A percentile compares a stretch with the other conserved stretches of the same genome.
Conservation (phyloP, 2,329 filamentous ascomycete genomes). For the Stachybotrys echinatus region DNA sequence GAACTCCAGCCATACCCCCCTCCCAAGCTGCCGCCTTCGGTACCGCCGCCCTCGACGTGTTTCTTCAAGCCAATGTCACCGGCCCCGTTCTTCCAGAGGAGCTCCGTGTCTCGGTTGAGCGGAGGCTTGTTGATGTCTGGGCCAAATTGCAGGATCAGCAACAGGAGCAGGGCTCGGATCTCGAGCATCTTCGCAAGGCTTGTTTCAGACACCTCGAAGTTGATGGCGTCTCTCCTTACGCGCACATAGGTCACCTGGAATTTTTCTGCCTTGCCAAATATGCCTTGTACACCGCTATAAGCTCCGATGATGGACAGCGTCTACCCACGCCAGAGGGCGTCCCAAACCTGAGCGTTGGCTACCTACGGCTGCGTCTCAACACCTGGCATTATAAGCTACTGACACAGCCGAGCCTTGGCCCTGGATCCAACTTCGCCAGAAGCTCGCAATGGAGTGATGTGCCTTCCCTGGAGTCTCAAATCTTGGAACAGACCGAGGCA, state of each 20-base stretch:
- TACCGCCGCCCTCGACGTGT: slow-evolving; percentile 57
- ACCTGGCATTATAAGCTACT: slow-evolving; percentile 63
- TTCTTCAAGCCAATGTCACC: slow-evolving; percentile 83
- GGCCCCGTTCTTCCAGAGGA: slow-evolving; percentile 63
- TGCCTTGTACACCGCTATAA: slow-evolving; percentile 7
- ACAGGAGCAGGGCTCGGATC: slow-evolving; percentile 3
- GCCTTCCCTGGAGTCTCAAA: slow-evolving; percentile 46
- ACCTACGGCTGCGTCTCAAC: slow-evolving; percentile 65
- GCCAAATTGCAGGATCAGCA: slow-evolving; percentile 3
- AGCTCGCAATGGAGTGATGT: slow-evolving; percentile 55
- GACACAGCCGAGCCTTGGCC: slow-evolving; percentile 49
- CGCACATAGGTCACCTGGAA: slow-evolving; percentile 76
- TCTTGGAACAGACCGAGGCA: slow-evolving; percentile 36
- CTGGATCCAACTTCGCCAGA: slow-evolving; percentile 50
- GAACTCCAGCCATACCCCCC: slow-evolving; percentile 1
- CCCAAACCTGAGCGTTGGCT: slow-evolving; percentile 43
- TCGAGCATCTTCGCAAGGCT: slow-evolving; percentile 42
- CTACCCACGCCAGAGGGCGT: slow-evolving; percentile 23
- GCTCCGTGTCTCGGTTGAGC: slow-evolving; percentile 20
- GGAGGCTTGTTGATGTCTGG: slow-evolving; percentile 35
- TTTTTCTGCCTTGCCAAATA: slow-evolving; percentile 69
- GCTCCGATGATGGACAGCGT: slow-evolving; percentile 17
- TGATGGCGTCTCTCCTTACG: slow-evolving; percentile 84
- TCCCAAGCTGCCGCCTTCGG: slow-evolving; percentile 14
- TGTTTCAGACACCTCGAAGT: slow-evolving; percentile 67